These are phyloP conservation scores for Ichthyophthirius multifiliis DNA, from an alignment of 169 alveolate species.

Conservation along the genomic window DNA sequence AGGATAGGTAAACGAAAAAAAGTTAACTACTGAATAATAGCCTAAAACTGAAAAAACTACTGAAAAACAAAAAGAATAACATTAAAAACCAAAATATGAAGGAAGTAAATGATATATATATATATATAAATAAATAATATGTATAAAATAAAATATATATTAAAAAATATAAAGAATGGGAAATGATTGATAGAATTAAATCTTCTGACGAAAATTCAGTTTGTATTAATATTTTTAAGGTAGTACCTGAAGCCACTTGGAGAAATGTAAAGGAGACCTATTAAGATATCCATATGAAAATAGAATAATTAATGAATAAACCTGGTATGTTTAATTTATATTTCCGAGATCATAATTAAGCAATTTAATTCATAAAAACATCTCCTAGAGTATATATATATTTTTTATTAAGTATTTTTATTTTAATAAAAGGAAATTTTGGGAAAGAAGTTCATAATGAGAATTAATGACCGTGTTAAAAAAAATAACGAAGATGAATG, in stretches of 20 bases:
- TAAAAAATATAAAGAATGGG: not conserved
- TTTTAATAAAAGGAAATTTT: not conserved
- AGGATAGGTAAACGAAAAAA: too few species aligned
- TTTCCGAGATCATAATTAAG: not conserved
- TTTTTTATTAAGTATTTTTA: not conserved
- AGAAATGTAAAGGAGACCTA: not conserved
- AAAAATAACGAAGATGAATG: not conserved
- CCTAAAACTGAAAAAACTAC: too few species aligned
- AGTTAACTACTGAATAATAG: too few species aligned
- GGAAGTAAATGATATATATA: too few species aligned
- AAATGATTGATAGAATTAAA: conserved; percentile 2
- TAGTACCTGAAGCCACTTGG: not conserved
- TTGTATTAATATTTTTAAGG: not conserved
- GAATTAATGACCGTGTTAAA: not conserved
- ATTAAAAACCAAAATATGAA: too few species aligned
- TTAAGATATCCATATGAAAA: not conserved
- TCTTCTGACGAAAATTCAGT: not conserved
- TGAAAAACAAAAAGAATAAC: too few species aligned
- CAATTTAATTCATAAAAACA: not conserved
- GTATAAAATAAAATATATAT: too few species aligned
- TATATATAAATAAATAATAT: too few species aligned
- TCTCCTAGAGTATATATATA: not conserved
- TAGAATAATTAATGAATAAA: not conserved
- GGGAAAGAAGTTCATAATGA: not conserved
- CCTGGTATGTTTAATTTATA: conserved; percentile 9